A percentile compares a stretch with the other conserved stretches of the same genome.
Evolutionary conservation across 164 flowering plant genomes (phyloP).

Genomic region (Umbellularia californica): DNA sequence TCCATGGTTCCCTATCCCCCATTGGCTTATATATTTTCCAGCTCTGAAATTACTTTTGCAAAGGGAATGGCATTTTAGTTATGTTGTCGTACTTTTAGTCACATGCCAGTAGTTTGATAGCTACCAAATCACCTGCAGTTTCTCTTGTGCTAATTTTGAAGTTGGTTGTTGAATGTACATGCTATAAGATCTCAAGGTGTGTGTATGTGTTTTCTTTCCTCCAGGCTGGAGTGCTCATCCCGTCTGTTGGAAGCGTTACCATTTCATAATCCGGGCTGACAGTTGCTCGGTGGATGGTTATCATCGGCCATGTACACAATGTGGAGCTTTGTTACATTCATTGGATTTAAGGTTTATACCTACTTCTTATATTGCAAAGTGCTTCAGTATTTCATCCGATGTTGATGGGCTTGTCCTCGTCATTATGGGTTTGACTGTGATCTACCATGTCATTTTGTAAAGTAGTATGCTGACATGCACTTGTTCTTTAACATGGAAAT

Average conservation of each 20-base stretch:
- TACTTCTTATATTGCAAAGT: neutral
- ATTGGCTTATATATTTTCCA: too few relatives aligned
- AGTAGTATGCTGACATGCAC: too few relatives aligned
- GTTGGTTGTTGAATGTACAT: neutral
- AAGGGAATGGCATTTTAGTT: too few relatives aligned
- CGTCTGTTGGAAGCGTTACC: conserved; percentile 74
- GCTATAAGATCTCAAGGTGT: neutral
- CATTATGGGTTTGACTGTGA: neutral
- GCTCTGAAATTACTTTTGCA: too few relatives aligned
- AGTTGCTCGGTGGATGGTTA: conserved; percentile 46
- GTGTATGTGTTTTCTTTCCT: neutral
- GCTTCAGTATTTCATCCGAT: neutral
- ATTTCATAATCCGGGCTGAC: conserved; percentile 67
- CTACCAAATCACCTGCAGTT: too few relatives aligned
- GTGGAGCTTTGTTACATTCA: conserved; percentile 50
- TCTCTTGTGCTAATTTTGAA: neutral
- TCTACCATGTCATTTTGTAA: too few relatives aligned
- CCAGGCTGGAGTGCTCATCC: conserved; percentile 87
- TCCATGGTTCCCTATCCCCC: too few relatives aligned
- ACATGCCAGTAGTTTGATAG: too few relatives aligned
- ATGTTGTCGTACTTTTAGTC: too few relatives aligned
- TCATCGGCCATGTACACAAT: conserved; percentile 49
- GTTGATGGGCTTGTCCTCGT: neutral
- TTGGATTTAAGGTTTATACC: conserved; percentile 51
- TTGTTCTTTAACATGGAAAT: too few relatives aligned